phyloP scores from a whole-genome alignment of 2,329 filamentous ascomycete species.

The Exophiala sideris region DNA sequence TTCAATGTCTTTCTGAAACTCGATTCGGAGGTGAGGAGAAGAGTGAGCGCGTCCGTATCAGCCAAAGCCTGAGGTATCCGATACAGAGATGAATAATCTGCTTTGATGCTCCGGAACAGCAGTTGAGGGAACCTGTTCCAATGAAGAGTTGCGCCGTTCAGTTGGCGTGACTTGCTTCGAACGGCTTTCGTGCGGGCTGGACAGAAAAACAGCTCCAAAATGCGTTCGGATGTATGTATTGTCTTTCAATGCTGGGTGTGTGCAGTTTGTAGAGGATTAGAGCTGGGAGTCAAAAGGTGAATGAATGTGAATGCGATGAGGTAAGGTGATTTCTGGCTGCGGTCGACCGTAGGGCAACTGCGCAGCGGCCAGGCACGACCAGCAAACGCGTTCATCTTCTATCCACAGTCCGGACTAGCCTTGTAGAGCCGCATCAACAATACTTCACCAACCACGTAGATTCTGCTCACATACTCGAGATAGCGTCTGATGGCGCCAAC shows the following conservation, averaged over 20 bases:
- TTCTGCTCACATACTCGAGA: no score
- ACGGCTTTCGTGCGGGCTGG: background rate
- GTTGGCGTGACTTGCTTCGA: slow-evolving; percentile 16
- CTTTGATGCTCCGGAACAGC: background rate
- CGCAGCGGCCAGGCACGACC: slow-evolving; percentile 13
- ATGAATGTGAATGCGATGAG: slow-evolving; percentile 9
- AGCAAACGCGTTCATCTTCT: slow-evolving; percentile 7
- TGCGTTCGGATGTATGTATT: no score
- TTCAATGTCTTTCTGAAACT: background rate
- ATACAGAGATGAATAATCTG: no score
- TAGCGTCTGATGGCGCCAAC: no score
- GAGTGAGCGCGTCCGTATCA: background rate
- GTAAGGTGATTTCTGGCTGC: slow-evolving; percentile 12
- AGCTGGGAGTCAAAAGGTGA: background rate
- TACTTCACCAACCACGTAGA: background rate
- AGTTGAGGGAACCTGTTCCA: slow-evolving; percentile 40
- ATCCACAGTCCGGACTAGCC: background rate
- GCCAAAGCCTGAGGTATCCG: no score
- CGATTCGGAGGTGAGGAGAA: background rate
- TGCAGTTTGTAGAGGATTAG: background rate
- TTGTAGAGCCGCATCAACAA: slow-evolving; percentile 5
- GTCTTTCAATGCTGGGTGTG: background rate
- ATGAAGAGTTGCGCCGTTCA: slow-evolving; percentile 45
- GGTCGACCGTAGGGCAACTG: slow-evolving; percentile 8
- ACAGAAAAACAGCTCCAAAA: no score